Base-by-base conservation (phyloP, 257 asterid genomes). In the Fraxinus excelsior region DNA sequence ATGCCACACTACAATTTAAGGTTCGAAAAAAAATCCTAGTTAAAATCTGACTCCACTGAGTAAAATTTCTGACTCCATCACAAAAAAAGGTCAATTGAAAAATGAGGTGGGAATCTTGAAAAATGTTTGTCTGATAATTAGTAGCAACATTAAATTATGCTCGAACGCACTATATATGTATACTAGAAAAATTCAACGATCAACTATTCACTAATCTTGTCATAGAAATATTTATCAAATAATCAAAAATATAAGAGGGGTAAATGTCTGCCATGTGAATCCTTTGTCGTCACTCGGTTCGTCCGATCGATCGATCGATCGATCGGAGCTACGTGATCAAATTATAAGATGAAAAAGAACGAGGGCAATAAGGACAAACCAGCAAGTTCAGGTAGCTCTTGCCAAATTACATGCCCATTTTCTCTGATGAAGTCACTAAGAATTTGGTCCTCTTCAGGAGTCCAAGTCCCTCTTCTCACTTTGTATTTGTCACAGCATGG, bases 381-480 rank as follows among this genome's bases (percentile, higher is more conserved):
- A 60, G 97, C 92, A 46, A 76, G 87, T 74, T 85, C 83, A 67
- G 97, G 97, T 78, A 92, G 93, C 66, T 88, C 82, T 25, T 92
- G 71, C 97, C 97, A 92, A 51, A 79, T 86, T 6, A 86, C 88
- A 83, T 79, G 90, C 18, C 96, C 96, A 85, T 89, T 86, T 38
- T 79, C 44, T 13, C 86, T 74, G 72, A 92, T 89, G 79, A 85
- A 89, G 71, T 89, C 91, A 71, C 87, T 84, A 40, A 92, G 92
- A 87, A 89, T 81, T 80, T 84, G 86, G 90, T 92, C 97, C 53
- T 92, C 97, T 74, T 88, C 95, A 73, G 87, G 62, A 74, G 82
- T 88, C 97, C 97, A 92, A 0, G 88, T 81, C 35, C 97, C 97
- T 84, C 76, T 90, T 77, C 77, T 92, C 67, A 90, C 76, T 21